Base-by-base conservation (phyloP, 164 flowering plant species). In the Aristolochia californica region DNA sequence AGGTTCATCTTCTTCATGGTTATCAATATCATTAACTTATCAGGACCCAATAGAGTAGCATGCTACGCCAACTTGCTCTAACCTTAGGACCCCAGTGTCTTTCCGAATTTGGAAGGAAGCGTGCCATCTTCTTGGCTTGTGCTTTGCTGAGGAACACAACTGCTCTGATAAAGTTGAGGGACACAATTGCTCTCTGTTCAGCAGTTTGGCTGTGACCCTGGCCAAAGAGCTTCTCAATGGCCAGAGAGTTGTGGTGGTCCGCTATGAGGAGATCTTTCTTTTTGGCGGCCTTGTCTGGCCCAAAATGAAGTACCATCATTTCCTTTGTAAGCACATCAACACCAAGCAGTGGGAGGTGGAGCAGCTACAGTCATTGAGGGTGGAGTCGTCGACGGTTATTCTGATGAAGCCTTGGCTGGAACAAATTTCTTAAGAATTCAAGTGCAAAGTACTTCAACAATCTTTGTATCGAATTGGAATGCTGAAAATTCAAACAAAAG, bases 21-120 rank as follows among this genome's bases (percentile, higher is more conserved):
- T 67, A 15, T 53, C 62, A 53, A 52, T 55, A 22, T 78, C 84
- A 30, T 83, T 87, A 4, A 91, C 58, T 78, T 88, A 1, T 77
- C 70, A 2, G 78, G 68, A 53, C 99, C 99, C 63, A 94, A 56
- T 48, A 94, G 83, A 50, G 99, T 90, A 17, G 74, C 67, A 57
- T 94, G 97, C 74, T 72, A 63, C 69, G 78, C 48, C 99, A 90
- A 40, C 99, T 97, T 9, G 97, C 99, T 68, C 85, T 80, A 2
- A 83, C 80, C 74, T 94, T 90, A 0, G 99, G 99, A 5, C 99
- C 97, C 99, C 99, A 94, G 63, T 94, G 91, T 58, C 75, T 77
- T 63, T 94, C 99, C n/a, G 99, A 97, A 65, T 94, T 94, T 9
- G 96, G 95, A 64, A 83, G 96, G 75, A 85, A 94, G 16, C 96